Evolutionary conservation across 2,329 filamentous ascomycete genomes (phyloP).

Genomic region (Calonectria pteridis): DNA sequence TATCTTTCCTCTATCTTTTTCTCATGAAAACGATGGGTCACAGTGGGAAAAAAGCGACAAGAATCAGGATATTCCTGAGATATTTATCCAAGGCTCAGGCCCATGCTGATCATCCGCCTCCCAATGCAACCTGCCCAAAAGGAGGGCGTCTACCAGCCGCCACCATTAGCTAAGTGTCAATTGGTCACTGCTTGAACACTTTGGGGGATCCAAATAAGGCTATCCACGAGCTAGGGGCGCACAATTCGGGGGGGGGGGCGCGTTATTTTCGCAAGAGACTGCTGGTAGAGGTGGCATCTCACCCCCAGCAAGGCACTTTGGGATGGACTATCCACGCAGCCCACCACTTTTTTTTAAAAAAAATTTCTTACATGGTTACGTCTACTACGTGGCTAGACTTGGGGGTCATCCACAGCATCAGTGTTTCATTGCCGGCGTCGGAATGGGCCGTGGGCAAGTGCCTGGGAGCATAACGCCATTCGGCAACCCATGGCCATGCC

Average conservation of each 20-base stretch:
- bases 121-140: constrained; percentile 5
- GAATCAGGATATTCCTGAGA: constrained; percentile 1
- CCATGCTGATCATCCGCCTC: not conserved
- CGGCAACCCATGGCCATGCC: not conserved
- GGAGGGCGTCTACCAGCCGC: not conserved
- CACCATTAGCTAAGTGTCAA: not conserved
- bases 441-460: not conserved
- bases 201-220: not conserved
- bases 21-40: not conserved
- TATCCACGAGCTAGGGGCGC: not conserved
- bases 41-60: not conserved
- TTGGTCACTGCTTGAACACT: not conserved
- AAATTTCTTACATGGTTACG: constrained; percentile 5
- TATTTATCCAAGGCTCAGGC: not conserved
- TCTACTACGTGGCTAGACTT: not conserved
- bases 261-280: not conserved
- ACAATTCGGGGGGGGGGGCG: not conserved
- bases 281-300: not conserved
- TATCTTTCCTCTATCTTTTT: not conserved
- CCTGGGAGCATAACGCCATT: not conserved
- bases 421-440: constrained; percentile 1
- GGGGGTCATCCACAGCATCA: not conserved
- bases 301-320: not conserved
- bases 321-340: not conserved
- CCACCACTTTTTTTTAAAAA: not conserved